phyloP scores from a whole-genome alignment of 1,284 basidiomycete species.

The Veloporphyrellus conicus region DNA sequence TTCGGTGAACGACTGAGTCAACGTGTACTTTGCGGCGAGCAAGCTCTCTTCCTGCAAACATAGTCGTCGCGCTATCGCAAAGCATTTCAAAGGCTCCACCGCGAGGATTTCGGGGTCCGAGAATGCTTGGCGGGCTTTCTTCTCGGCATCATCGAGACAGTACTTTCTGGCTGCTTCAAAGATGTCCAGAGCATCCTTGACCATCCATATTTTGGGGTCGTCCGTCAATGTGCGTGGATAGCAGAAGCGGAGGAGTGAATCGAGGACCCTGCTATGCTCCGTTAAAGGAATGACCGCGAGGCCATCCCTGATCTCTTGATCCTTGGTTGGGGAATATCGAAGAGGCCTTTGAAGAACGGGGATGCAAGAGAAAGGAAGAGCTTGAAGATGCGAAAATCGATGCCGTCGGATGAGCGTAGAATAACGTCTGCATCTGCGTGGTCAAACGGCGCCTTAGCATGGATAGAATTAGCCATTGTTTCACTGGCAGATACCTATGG shows the following conservation, averaged over 20 bases:
- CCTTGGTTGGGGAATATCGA: conserved; percentile 11
- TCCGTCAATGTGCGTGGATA: too few species aligned
- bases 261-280: too few species aligned
- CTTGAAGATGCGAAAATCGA: conserved; percentile 13
- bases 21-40: conserved; percentile 18
- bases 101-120: too few species aligned
- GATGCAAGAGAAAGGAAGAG: conserved; percentile 16
- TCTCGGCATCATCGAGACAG: too few species aligned
- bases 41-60: conserved; percentile 10
- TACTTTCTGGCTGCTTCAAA: too few species aligned
- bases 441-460: conserved; percentile 9
- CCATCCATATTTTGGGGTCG: too few species aligned
- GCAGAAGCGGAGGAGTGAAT: too few species aligned
- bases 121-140: too few species aligned
- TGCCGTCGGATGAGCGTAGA: conserved; percentile 9
- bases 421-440: conserved; percentile 3
- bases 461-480: neutral
- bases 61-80: conserved; percentile 15
- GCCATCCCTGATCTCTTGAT: neutral
- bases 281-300: too few species aligned
- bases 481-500: neutral
- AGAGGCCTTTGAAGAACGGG: conserved; percentile 12
- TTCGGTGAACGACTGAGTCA: conserved; percentile 16
- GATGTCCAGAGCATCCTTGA: too few species aligned
- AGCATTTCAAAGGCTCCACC: conserved; percentile 1